These are phyloP conservation scores for Fraxinus cuspidata DNA, from an alignment of 257 asterid genomes.

Conservation along the genomic window DNA sequence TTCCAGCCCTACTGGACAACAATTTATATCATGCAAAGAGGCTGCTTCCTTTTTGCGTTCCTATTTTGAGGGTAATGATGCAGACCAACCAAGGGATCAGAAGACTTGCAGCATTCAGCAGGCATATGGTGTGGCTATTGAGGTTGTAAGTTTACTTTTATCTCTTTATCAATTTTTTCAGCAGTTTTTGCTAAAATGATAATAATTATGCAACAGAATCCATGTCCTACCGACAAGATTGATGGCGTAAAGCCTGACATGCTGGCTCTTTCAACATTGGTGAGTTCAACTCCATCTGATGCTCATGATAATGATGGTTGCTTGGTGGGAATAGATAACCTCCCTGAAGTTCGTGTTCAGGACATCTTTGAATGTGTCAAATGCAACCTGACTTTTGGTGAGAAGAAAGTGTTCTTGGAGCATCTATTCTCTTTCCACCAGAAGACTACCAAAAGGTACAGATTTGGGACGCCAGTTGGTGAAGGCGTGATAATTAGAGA, in stretches of 20 bases:
- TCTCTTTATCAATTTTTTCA: slow-evolving; percentile 1
- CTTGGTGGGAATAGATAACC: slow-evolving; percentile 69
- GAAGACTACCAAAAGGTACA: slow-evolving; percentile 77
- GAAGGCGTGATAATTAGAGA: slow-evolving; percentile 82
- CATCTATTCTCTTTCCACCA: slow-evolving; percentile 83
- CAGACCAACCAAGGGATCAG: slow-evolving; percentile 46
- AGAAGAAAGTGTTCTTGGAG: slow-evolving; percentile 73
- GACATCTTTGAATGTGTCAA: slow-evolving; percentile 83
- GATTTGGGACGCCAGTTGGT: slow-evolving; percentile 63
- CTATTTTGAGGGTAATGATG: slow-evolving; percentile 47
- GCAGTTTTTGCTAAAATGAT: slow-evolving; percentile 24
- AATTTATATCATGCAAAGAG: slow-evolving; percentile 84
- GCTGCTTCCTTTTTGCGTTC: slow-evolving; percentile 73
- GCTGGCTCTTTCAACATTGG: slow-evolving; percentile 42
- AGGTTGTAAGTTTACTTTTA: slow-evolving; percentile 45
- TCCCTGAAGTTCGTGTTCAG: slow-evolving; percentile 84
- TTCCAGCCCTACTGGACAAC: slow-evolving; percentile 84
- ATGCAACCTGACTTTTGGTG: slow-evolving; percentile 71
- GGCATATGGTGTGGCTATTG: slow-evolving; percentile 41
- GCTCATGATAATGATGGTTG: slow-evolving; percentile 40
- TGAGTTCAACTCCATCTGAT: slow-evolving; percentile 35
- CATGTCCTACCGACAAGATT: slow-evolving; percentile 35
- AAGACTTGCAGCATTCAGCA: slow-evolving; percentile 47
- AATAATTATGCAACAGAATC: slow-evolving; percentile 52
- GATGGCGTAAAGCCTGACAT: slow-evolving; percentile 29